Evolutionary conservation across 257 asterid genomes (phyloP), one percentile per base, ranked within the genome.

Genomic region (Plantago elongata): DNA sequence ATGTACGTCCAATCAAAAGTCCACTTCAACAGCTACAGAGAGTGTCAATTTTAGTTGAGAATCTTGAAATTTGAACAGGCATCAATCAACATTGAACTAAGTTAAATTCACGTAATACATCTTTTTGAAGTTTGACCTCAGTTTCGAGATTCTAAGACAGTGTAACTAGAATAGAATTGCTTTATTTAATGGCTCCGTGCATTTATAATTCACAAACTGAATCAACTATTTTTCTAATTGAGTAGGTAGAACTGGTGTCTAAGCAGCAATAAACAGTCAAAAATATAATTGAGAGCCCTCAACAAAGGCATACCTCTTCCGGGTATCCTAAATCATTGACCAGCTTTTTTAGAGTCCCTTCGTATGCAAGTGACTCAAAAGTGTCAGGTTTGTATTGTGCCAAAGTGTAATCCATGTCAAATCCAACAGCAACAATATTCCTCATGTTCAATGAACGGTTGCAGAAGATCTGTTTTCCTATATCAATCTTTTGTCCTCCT

Each of bases 331-430:
- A 73, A 77, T 93, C 87, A 73, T 83, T 70, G 64, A 89, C 97
- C 70, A 89, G 88, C 80, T 89, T 93, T 70, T 75, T 87, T 43
- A 93, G 87, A 4, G 97, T 86, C 79, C 98, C 96, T 69, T 78
- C 87, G 72, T 88, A 88, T 60, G 98, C 92, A 73, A 91, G 96
- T 3, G 92, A 76, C 63, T 89, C 99, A 62, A 93, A 93, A 30
- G 99, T 93, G 75, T 93, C 95, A 12, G 97, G 79, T 68, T 79
- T 93, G 77, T 93, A 93, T 52, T 89, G 97, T 5, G 97, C 99
- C 74, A 93, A 73, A 5, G 99, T 93, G 66, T 93, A 93, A 70
- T 93, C 99, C 99, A 89, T 93, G 64, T 93, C 99, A 49, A 93
- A 93, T 66, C 99, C 99, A 40, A 93, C 96, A 64, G 99, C 91